A percentile compares a stretch with the other conserved stretches of the same genome.
Conservation (phyloP, 2,329 filamentous ascomycete genomes). For the Periconia sp. region DNA sequence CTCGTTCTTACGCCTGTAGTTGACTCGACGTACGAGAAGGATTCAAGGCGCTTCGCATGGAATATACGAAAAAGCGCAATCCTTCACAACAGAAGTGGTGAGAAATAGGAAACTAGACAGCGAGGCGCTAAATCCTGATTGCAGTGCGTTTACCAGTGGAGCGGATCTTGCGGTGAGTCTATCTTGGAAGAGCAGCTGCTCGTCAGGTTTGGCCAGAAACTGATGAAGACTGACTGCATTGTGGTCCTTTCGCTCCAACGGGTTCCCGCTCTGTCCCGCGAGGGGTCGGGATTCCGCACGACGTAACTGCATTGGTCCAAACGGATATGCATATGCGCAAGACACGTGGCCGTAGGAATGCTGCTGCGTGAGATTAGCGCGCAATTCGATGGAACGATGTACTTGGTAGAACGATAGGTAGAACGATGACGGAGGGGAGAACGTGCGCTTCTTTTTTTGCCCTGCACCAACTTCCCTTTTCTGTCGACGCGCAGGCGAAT, state of each 20-base stretch:
- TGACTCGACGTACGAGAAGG: too few relatives aligned
- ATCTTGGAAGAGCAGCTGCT: not conserved
- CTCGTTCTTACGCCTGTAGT: too few relatives aligned
- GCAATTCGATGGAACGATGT: not conserved
- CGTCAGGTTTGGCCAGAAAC: too few relatives aligned
- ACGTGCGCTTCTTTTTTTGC: not conserved
- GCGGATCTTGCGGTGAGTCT: not conserved
- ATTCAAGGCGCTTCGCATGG: too few relatives aligned
- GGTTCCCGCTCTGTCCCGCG: not conserved
- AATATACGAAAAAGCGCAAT: too few relatives aligned
- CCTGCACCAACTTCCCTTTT: not conserved
- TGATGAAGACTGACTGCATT: too few relatives aligned
- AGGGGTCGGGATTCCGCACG: not conserved
- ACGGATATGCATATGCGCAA: not conserved
- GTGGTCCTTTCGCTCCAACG: too few relatives aligned
- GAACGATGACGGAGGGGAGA: not conserved
- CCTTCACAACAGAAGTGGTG: not conserved
- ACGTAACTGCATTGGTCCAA: not conserved
- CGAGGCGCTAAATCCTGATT: not conserved
- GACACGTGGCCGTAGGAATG: not conserved
- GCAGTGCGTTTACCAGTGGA: not conserved
- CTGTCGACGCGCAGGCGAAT: not conserved
- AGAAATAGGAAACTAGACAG: not conserved
- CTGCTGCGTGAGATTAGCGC: not conserved
- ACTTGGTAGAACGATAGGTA: not conserved